These are phyloP conservation scores for Colletotrichum sp. DNA, from an alignment of 2,329 filamentous ascomycete species.

Conservation along the genomic window DNA sequence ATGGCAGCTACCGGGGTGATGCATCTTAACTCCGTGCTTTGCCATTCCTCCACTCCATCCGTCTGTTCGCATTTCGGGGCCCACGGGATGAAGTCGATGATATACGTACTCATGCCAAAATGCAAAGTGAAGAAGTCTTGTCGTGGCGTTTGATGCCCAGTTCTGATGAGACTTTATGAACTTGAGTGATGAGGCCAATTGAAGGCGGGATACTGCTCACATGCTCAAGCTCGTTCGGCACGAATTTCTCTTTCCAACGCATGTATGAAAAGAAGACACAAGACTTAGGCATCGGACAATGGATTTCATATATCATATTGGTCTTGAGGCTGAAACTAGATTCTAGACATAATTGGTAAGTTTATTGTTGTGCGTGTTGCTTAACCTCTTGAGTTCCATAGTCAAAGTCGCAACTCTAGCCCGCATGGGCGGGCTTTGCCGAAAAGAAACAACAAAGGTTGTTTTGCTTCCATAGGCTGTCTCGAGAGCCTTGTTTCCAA, in stretches of 20 bases:
- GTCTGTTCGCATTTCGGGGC: background rate
- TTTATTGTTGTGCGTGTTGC: background rate
- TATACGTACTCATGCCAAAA: background rate
- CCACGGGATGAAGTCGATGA: background rate
- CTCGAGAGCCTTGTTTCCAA: background rate
- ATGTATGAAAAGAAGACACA: background rate
- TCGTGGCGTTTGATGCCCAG: background rate
- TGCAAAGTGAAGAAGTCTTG: background rate
- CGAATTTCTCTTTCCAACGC: background rate
- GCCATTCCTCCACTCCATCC: background rate
- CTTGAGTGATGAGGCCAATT: background rate
- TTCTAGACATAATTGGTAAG: background rate
- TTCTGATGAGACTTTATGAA: background rate
- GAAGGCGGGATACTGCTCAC: background rate
- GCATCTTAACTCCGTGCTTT: background rate
- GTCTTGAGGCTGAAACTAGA: background rate
- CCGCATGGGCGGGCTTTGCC: background rate
- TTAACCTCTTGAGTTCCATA: background rate
- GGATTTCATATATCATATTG: rapidly evolving
- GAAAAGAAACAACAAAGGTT: background rate
- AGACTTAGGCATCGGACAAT: background rate
- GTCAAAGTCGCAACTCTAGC: background rate
- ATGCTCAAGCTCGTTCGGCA: rapidly evolving
- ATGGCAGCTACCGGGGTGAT: background rate
- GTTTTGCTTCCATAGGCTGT: background rate